Evolutionary conservation across 2,329 filamentous ascomycete species (phyloP), one percentile per base, ranked within the genome.

Genomic region (Calonectria pseudoturangicola): DNA sequence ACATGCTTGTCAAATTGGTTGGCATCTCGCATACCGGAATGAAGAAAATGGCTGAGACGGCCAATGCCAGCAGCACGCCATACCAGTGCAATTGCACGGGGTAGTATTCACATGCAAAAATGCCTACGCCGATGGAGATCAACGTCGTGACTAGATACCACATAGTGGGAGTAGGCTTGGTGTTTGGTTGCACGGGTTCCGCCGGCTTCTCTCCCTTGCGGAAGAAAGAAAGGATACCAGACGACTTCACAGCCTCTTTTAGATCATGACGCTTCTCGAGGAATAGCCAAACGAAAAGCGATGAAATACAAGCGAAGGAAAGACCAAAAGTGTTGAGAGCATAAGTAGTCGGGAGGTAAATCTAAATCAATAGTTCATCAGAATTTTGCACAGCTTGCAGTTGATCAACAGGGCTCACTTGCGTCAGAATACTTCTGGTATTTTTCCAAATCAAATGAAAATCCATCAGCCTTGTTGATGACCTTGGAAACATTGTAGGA

Each of bases 351-450:
- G 88, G 86, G 9, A 90, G 81, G 70, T 89, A 90, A 45, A 83
- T 82, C 79, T 82, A 48, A 3, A 12, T 13, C 16, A 12, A 4
- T n/a, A 56, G 13, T 25, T 7, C 27, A 16, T 58, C 30, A 41
- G n/a, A 58, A 27, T 25, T 41, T 7, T 9, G 33, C 13, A 13
- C 21, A 15, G 5, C 4, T 15, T 25, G 16, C 4, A 18, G 2
- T 50, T 9, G n/a, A 15, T 13, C n/a, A 48, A 25, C 10, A 25
- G 21, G 4, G 15, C 36, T 1, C 3, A 50, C 78, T 68, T 62
- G 88, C 85, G 8, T 87, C 86, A 2, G 89, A 91, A 74, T 91
- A 91, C 1, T 80, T 81, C 10, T 83, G 78, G 75, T 91, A 91
- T n/a, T 87, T 87, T 18, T 83, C 81, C 36, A 83, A 77, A 72